Conservation (phyloP, 768 basidiomycete species). For the Hemileccinum rubropunctum region DNA sequence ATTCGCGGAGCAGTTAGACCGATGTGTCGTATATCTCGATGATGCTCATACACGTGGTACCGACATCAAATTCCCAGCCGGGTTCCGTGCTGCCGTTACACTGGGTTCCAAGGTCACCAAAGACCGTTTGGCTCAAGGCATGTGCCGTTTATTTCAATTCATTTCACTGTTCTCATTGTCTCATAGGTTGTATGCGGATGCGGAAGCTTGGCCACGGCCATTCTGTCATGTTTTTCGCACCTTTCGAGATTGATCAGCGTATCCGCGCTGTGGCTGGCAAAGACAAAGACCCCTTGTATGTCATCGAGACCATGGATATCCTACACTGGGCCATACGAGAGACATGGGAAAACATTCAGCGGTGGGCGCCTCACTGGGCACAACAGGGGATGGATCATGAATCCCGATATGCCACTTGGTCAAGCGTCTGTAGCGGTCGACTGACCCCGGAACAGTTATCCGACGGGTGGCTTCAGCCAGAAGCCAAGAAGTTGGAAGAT, state of each 20-base stretch:
- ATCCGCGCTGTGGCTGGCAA: background rate
- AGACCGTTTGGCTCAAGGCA: conserved; percentile 16
- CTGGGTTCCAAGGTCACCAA: conserved; percentile 17
- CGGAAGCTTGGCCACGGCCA: background rate
- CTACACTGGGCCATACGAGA: background rate
- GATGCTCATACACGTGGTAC: conserved; percentile 19
- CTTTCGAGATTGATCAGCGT: background rate
- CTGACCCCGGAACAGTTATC: background rate
- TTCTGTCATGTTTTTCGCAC: background rate
- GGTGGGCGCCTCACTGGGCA: too few species aligned
- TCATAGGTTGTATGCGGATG: background rate
- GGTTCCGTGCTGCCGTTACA: conserved; percentile 16
- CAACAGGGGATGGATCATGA: too few species aligned
- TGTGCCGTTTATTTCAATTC: background rate
- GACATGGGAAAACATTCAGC: too few species aligned
- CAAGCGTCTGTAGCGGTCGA: background rate
- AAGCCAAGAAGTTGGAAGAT: background rate
- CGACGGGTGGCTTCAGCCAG: too few species aligned
- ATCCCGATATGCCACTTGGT: background rate
- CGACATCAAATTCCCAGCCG: conserved; percentile 15
- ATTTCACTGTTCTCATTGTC: background rate
- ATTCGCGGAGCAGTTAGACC: conserved; percentile 7
- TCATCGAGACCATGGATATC: background rate
- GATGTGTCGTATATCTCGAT: conserved; percentile 15
- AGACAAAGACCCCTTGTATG: background rate